These are phyloP conservation scores for Psilocybe sp. DNA, from an alignment of 768 basidiomycete species.

Conservation along the genomic window DNA sequence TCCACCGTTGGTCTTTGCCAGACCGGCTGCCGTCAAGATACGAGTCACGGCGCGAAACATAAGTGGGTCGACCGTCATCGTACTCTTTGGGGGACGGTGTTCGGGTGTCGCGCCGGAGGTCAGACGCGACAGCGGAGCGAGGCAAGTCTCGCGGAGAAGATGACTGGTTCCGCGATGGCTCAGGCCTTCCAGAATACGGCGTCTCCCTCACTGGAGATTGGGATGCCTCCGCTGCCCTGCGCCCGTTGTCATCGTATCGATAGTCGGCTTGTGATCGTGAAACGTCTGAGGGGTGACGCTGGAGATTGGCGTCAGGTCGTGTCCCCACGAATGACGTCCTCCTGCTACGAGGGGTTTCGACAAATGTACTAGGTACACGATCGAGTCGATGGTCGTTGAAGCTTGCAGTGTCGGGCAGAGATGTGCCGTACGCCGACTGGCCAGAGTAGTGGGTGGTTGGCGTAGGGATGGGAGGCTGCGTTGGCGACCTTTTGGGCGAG, in stretches of 20 bases:
- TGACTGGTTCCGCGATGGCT: background rate
- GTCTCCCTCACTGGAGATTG: too few relatives aligned
- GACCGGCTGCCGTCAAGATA: constrained; percentile 8
- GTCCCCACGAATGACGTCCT: constrained; percentile 15
- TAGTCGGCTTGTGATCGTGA: constrained; percentile 9
- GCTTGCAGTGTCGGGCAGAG: constrained; percentile 4
- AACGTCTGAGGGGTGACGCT: constrained; percentile 12
- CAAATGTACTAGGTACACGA: background rate
- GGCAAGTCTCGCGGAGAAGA: constrained; percentile 6
- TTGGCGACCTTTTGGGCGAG: background rate
- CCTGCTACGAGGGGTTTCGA: constrained; percentile 9
- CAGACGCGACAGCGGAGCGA: constrained; percentile 5
- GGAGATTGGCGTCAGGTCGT: constrained; percentile 12
- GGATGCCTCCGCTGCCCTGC: background rate
- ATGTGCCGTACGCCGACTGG: constrained; percentile 7
- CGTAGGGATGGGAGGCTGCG: constrained; percentile 1
- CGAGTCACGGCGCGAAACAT: constrained; percentile 12
- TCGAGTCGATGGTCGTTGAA: constrained; percentile 7
- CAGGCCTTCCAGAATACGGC: too few relatives aligned
- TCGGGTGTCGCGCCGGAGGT: constrained; percentile 11
- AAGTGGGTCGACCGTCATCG: constrained; percentile 4
- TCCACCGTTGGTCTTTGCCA: constrained; percentile 10
- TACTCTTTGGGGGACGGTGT: constrained; percentile 10
- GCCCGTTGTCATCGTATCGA: constrained; percentile 3
- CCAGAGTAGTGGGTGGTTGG: constrained; percentile 8